These are phyloP conservation scores for Trichoderma gamsii DNA, from an alignment of 495 filamentous ascomycete species.

Conservation along the genomic window DNA sequence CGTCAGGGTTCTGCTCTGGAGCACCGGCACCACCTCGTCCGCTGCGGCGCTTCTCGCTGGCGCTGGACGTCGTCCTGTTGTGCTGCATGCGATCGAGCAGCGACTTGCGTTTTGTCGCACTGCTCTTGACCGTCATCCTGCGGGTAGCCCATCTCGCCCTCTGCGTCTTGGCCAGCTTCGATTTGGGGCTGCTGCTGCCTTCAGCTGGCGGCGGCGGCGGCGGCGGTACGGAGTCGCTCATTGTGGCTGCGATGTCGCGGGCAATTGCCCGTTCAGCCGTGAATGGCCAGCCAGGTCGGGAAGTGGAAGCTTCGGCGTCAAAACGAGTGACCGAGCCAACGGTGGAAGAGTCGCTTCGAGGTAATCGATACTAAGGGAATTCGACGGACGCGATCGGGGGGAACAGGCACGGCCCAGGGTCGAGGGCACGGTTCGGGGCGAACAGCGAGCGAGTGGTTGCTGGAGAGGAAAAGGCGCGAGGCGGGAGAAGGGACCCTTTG, in stretches of 20 bases:
- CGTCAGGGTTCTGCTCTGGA: background rate
- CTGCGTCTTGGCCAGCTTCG: conserved; percentile 43
- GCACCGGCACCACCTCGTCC: conserved; percentile 53
- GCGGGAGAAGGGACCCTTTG: background rate
- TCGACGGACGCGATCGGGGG: conserved; percentile 17
- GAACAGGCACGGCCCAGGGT: conserved; percentile 14
- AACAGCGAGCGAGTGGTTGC: background rate
- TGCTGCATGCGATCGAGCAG: conserved; percentile 74
- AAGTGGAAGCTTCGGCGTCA: conserved; percentile 17
- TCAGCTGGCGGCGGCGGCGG: conserved; percentile 36
- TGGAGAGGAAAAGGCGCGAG: background rate
- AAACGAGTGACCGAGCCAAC: conserved; percentile 20
- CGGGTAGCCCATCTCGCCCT: conserved; percentile 93
- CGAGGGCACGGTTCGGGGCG: conserved; percentile 3
- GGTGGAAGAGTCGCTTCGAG: background rate
- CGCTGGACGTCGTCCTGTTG: conserved; percentile 29
- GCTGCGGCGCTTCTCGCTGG: conserved; percentile 68
- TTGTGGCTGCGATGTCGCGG: conserved; percentile 31
- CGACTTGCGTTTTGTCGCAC: conserved; percentile 71
- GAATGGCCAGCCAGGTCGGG: conserved; percentile 39
- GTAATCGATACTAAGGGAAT: background rate
- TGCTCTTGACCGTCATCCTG: conserved; percentile 65
- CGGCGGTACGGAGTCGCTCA: conserved; percentile 32
- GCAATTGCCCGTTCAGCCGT: conserved; percentile 46
- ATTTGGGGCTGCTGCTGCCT: conserved; percentile 30